phyloP scores from a whole-genome alignment of 2,329 filamentous ascomycete species.

The Pezicula carpinea region DNA sequence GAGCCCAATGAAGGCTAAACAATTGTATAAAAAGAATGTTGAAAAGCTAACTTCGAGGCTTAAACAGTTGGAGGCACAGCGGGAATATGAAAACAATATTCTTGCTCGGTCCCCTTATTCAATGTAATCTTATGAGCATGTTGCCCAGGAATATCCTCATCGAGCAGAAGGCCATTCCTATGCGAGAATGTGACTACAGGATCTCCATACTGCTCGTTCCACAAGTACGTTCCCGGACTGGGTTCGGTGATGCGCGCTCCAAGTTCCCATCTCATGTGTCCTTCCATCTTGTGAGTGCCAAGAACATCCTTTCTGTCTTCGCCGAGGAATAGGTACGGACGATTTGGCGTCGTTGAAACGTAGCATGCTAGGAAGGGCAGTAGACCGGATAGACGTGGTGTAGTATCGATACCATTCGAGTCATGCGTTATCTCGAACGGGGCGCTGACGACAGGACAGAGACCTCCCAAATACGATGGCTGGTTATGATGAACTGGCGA shows the following conservation, averaged over 20 bases:
- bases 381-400: slow-evolving; percentile 35
- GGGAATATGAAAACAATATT: too few species aligned
- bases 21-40: too few species aligned
- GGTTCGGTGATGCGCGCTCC: too few species aligned
- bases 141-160: too few species aligned
- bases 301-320: slow-evolving; percentile 40
- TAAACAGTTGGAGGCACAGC: too few species aligned
- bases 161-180: neutral
- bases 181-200: slow-evolving; percentile 13
- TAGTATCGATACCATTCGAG: neutral
- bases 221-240: neutral
- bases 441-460: slow-evolving; percentile 10
- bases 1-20: too few species aligned
- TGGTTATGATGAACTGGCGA: slow-evolving; percentile 12
- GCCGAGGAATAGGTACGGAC: slow-evolving; percentile 34
- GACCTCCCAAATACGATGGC: slow-evolving; percentile 10
- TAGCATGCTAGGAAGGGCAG: slow-evolving; percentile 40
- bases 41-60: too few species aligned
- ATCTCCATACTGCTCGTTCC: slow-evolving; percentile 6
- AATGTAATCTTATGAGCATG: too few species aligned
- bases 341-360: slow-evolving; percentile 34
- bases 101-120: too few species aligned
- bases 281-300: slow-evolving; percentile 36
- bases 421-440: neutral
- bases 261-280: slow-evolving; percentile 22